A percentile compares a stretch with the other conserved stretches of the same genome.
Conservation (phyloP, 805 yeast species). For the Wickerhamiella sergipiensis region DNA sequence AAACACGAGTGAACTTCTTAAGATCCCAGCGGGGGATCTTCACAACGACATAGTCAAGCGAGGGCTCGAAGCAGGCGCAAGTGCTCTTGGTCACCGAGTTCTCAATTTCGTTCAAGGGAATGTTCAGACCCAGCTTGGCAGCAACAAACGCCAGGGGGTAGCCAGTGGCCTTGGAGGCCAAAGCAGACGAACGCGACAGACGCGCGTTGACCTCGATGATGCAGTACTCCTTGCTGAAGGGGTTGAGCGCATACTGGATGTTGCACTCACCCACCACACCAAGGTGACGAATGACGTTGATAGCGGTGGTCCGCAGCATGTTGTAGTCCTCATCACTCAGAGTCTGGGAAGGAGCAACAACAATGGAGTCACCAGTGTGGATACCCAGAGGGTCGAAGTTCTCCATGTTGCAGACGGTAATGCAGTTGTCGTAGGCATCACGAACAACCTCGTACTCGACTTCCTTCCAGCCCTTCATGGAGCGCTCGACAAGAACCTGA, state of each 20-base stretch:
- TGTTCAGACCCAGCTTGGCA: constrained; percentile 87
- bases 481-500: constrained; percentile 86
- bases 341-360: constrained; percentile 97
- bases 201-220: constrained; percentile 97
- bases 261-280: constrained; percentile 99
- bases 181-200: constrained; percentile 94
- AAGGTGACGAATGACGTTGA: constrained; percentile 88
- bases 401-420: constrained; percentile 98
- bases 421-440: constrained; percentile 93
- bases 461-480: constrained; percentile 99
- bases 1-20: constrained; percentile 87
- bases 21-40: constrained; percentile 99
- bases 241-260: constrained; percentile 92
- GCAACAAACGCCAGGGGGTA: constrained; percentile 97
- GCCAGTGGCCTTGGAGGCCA: constrained; percentile 98
- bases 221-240: constrained; percentile 87
- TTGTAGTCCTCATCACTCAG: constrained; percentile 92
- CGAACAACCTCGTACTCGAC: constrained; percentile 98
- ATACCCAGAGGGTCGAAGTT: constrained; percentile 97
- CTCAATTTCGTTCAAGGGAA: constrained; percentile 79
- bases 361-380: constrained; percentile 98
- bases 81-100: constrained; percentile 90
- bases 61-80: constrained; percentile 94
- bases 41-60: constrained; percentile 89
- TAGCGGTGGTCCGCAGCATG: constrained; percentile 96